Base-by-base conservation (phyloP, 1,284 basidiomycete species). In the Ganoderma meredithae region DNA sequence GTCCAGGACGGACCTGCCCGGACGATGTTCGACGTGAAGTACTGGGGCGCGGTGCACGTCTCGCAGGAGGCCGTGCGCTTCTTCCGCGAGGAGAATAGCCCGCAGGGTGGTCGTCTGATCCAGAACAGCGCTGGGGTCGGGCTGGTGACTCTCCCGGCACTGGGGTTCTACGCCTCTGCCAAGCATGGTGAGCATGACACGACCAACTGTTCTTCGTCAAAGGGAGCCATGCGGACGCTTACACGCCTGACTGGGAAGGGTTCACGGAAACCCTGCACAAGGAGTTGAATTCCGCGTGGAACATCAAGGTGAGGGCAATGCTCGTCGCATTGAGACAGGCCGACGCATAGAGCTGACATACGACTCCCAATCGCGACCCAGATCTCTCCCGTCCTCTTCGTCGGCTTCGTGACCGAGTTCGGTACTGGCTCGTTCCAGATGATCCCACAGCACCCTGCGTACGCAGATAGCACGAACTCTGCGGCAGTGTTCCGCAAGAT, bases 71-170 rank as follows among this genome's bases (percentile, higher is more conserved):
- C 82, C 1, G 73, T 84, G 31, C 62, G 73, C 22, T 75, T 80
- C 65, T 82, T 83, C 72, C 76, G 83, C 17, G 82, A 83, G 33
- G 79, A 78, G 3, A 80, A 83, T 66, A 73, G 65, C 33, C 79
- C 78, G 6, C 60, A 65, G n/a, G 81, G 80, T 10, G 82, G 81
- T 7, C 70, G 75, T 19, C 70, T 83, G 6, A 58, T 83, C 36
- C 76, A 78, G 60, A 71, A 76, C 36, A 78, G 76, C 63, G 79
- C 79, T 1, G 68, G 72, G 7, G 63, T 65, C 12, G 81, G 78
- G 9, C n/a, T 80, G 19, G 44, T 63, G 15, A 72, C 27, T 31
- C 27, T 31, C 3, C 27, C 27, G 27, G 3, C 27, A 3, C 1
- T 31, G 27, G 27, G 27, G 27, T 31, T 31, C 27, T 31, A 31